These are phyloP conservation scores for Blastobotrys apis DNA, from an alignment of 1,139 yeast genomes.

Conservation along the genomic window DNA sequence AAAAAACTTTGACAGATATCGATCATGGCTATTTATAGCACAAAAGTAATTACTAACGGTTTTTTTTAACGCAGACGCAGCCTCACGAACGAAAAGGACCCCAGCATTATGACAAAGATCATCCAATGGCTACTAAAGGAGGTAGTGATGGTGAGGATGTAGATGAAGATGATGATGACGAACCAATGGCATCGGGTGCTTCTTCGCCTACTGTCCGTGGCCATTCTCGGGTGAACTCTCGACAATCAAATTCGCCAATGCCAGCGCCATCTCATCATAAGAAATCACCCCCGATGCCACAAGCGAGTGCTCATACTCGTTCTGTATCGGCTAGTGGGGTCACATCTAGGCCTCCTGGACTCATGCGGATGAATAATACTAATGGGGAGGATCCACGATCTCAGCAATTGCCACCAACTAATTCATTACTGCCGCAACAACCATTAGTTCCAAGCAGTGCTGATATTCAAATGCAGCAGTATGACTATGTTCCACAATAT, in stretches of 20 bases:
- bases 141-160: conserved; percentile 27
- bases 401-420: background rate
- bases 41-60: conserved; percentile 11
- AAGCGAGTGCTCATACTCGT: too few relatives aligned
- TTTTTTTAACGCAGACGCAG: conserved; percentile 20
- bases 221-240: background rate
- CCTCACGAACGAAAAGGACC: conserved; percentile 34
- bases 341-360: too few relatives aligned
- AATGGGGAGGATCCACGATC: too few relatives aligned
- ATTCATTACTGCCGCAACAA: background rate
- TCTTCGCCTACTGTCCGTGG: background rate
- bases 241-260: background rate
- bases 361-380: too few relatives aligned
- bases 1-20: background rate
- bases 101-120: conserved; percentile 25
- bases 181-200: conserved; percentile 5
- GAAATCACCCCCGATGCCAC: too few relatives aligned
- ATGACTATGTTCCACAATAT: background rate
- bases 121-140: too few relatives aligned
- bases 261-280: too few relatives aligned
- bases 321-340: too few relatives aligned
- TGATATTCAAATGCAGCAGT: background rate
- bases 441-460: background rate
- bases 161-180: conserved; percentile 25
- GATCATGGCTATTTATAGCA: background rate